Percentiles rank a stretch among this genome's conserved stretches.
phyloP scores from a whole-genome alignment of 1,284 basidiomycete species.

The Irpex sp. region DNA sequence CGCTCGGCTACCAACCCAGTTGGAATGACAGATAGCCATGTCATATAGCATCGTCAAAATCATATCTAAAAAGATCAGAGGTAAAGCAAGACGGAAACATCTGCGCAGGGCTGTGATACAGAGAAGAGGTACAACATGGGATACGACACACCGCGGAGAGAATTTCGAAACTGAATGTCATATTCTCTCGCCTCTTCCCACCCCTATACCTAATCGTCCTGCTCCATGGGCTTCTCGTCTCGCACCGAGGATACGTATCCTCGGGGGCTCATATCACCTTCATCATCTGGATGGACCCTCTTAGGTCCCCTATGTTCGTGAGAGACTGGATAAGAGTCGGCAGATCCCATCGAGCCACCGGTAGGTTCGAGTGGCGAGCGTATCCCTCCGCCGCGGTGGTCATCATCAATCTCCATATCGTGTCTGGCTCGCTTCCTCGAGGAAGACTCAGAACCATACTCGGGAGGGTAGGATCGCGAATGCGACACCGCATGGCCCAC shows the following conservation, averaged over 20 bases:
- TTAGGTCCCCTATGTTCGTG: conserved; percentile 48
- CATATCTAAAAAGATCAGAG: not conserved
- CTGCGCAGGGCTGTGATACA: not conserved
- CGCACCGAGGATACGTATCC: conserved; percentile 13
- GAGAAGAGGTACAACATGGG: not conserved
- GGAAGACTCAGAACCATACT: conserved; percentile 25
- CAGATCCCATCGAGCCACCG: conserved; percentile 5
- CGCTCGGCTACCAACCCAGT: too few relatives aligned
- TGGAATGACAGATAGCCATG: too few relatives aligned
- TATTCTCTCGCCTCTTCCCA: not conserved
- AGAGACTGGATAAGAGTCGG: conserved; percentile 8
- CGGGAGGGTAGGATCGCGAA: conserved; percentile 9
- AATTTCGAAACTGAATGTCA: not conserved
- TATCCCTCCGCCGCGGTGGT: conserved; percentile 22
- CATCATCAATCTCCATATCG: conserved; percentile 56
- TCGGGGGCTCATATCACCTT: conserved; percentile 17
- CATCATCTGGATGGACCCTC: conserved; percentile 46
- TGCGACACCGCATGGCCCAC: conserved; percentile 3
- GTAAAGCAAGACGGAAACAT: not conserved
- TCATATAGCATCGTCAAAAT: too few relatives aligned
- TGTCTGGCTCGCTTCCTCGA: conserved; percentile 50
- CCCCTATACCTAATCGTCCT: conserved; percentile 20
- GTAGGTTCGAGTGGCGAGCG: conserved; percentile 1
- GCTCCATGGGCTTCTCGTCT: conserved; percentile 26
- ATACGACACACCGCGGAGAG: not conserved